Conservation (phyloP, 1,139 yeast species). For the Lizanozyma gosingica region DNA sequence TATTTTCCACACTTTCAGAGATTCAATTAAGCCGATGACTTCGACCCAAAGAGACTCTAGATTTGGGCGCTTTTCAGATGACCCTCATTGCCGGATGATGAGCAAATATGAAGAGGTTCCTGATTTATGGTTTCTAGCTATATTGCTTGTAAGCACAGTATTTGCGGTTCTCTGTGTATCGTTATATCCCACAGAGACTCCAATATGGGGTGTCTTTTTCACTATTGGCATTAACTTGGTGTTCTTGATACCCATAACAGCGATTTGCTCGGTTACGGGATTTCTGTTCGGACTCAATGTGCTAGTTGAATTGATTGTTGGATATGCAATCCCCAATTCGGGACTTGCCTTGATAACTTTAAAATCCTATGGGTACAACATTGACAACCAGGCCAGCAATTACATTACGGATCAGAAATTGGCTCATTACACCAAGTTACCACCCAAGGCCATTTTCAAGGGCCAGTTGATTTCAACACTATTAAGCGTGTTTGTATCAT, state of each 20-base stretch:
- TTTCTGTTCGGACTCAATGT: slow-evolving; percentile 46
- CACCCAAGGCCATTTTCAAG: slow-evolving; percentile 55
- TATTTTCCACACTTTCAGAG: slow-evolving; percentile 19
- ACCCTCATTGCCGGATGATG: slow-evolving; percentile 53
- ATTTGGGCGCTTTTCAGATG: slow-evolving; percentile 26
- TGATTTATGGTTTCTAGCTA: slow-evolving; percentile 45
- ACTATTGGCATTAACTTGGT: slow-evolving; percentile 45
- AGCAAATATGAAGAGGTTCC: slow-evolving; percentile 51
- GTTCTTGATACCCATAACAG: slow-evolving; percentile 44
- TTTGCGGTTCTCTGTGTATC: slow-evolving; percentile 41
- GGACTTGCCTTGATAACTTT: slow-evolving; percentile 51
- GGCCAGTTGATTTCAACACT: slow-evolving; percentile 42
- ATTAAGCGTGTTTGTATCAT: slow-evolving; percentile 35
- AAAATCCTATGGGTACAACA: slow-evolving; percentile 52
- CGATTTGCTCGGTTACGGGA: slow-evolving; percentile 46
- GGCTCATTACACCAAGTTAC: slow-evolving; percentile 53
- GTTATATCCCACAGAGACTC: slow-evolving; percentile 41
- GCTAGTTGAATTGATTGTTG: slow-evolving; percentile 50
- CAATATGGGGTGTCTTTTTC: slow-evolving; percentile 52
- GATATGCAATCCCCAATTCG: slow-evolving; percentile 57
- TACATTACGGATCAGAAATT: slow-evolving; percentile 47
- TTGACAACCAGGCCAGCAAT: slow-evolving; percentile 53
- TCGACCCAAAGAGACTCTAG: slow-evolving; percentile 6
- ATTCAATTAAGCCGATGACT: slow-evolving; percentile 10
- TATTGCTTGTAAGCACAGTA: slow-evolving; percentile 39